Base-by-base conservation (phyloP, 108 stramenopile genomes). In the Conticribra guillardii region DNA sequence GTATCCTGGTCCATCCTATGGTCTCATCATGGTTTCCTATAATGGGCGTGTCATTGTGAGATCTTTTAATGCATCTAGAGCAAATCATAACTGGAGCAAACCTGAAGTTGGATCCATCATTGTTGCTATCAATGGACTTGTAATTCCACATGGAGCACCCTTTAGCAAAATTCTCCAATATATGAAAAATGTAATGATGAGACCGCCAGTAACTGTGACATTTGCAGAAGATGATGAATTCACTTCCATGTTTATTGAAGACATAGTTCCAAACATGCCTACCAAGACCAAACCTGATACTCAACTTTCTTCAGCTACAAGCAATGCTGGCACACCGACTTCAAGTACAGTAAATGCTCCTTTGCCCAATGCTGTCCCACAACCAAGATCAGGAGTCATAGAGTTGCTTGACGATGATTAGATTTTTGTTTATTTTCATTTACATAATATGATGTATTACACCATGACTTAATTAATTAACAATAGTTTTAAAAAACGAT, bases 21-120 rank as follows among this genome's bases (percentile, higher is more conserved):
- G 73, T 1, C 64, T 64, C 5, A 60, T 61, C 34, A 74, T 74
- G 45, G 71, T 61, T 50, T 30, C 59, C 26, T 82, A 81, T 54
- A 76, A 71, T 16, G 73, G 85, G 24, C 76, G 88, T 0, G 48
- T 88, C 3, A 54, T 85, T 28, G 76, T 85, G 18, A 60, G 67
- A 63, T 41, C 57, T 53, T 28, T 34, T 29, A 48, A 29, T 30
- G 9, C 17, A 28, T 21, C 56, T 19, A 30, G 26, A 28, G 33
- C 24, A 53, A 67, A 23, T 23, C 24, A 3, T 4, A 9, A 30
- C 4, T 50, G 11, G 11, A 17, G 9, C 31, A 81, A 56, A 60
- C 87, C 87, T 16, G 56, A 44, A 50, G 62, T 84, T 23, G 89
- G 87, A 33, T 73, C 85, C 56, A 78, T 87, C 49, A 57, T 90